phyloP scores from a whole-genome alignment of 2,329 filamentous ascomycete species.

The Penicillium sp. region DNA sequence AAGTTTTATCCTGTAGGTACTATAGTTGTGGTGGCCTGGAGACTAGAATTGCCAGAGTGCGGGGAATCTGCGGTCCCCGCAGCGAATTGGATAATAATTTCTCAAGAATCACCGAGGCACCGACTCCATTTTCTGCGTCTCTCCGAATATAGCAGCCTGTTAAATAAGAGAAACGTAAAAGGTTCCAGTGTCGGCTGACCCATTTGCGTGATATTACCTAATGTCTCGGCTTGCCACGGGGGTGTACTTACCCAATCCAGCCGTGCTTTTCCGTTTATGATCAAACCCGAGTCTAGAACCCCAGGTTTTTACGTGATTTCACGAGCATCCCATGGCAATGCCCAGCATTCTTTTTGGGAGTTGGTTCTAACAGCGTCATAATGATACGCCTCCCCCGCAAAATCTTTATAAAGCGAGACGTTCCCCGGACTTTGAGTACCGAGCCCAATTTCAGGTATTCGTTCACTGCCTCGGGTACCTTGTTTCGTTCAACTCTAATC shows the following conservation, averaged over 20 bases:
- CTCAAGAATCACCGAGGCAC: not conserved
- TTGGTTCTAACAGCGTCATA: constrained; percentile 15
- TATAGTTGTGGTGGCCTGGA: not conserved
- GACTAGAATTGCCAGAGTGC: not conserved
- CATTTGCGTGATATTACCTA: constrained; percentile 8
- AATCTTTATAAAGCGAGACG: constrained; percentile 8
- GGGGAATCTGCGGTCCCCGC: not conserved
- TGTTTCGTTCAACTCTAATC: not conserved
- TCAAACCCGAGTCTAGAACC: constrained; percentile 9
- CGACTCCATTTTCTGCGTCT: not conserved
- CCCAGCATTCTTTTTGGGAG: not conserved
- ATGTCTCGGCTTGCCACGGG: constrained; percentile 3
- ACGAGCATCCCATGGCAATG: not conserved
- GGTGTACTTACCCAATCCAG: constrained; percentile 3
- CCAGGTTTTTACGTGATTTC: constrained; percentile 15
- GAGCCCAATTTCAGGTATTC: not conserved
- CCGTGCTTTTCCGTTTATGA: not conserved
- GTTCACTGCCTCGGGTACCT: not conserved
- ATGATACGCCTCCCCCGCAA: constrained; percentile 17
- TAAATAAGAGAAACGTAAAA: constrained; percentile 2
- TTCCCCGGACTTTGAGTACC: constrained; percentile 5
- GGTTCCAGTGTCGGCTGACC: constrained; percentile 4
- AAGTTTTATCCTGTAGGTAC: too few relatives aligned
- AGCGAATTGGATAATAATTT: constrained; percentile 1
- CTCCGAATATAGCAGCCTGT: not conserved